Evolutionary conservation across 306 rosid genomes (phyloP).

Genomic region (Trifolium subterraneum): DNA sequence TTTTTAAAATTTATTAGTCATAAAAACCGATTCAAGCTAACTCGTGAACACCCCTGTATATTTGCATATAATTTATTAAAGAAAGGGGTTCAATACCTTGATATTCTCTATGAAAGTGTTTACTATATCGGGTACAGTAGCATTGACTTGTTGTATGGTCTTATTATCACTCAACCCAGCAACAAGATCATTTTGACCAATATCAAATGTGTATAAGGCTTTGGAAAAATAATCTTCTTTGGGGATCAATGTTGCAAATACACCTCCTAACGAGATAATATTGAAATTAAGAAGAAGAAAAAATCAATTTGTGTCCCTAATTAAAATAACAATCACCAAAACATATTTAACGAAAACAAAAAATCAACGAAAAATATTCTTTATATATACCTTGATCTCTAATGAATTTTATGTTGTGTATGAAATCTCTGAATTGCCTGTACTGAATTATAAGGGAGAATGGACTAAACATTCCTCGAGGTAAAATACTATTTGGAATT

Average conservation of each 20-base stretch:
- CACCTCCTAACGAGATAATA: conserved; percentile 5
- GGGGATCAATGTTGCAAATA: conserved; percentile 41
- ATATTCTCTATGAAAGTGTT: conserved; percentile 41
- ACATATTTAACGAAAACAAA: too few species aligned
- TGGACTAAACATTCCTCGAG: conserved; percentile 47
- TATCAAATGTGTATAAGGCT: conserved; percentile 60
- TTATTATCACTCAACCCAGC: conserved; percentile 2
- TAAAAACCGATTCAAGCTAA: too few species aligned
- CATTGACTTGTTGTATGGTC: conserved; percentile 45
- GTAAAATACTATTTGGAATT: conserved; percentile 32
- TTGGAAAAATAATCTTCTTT: conserved; percentile 38
- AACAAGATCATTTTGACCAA: conserved; percentile 56
- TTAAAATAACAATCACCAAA: not conserved
- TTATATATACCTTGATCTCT: conserved; percentile 38
- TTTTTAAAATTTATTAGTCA: too few species aligned
- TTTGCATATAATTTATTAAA: too few species aligned
- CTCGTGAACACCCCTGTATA: too few species aligned
- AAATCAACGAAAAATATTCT: not conserved
- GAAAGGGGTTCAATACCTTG: conserved; percentile 43
- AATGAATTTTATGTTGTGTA: conserved; percentile 28
- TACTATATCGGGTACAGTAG: conserved; percentile 49
- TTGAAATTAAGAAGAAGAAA: not conserved
- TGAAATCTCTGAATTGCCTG: conserved; percentile 45
- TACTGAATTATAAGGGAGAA: conserved; percentile 50
- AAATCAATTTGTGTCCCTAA: not conserved